Base-by-base conservation (phyloP, 2,329 filamentous ascomycete genomes). In the Xylaria sp. region DNA sequence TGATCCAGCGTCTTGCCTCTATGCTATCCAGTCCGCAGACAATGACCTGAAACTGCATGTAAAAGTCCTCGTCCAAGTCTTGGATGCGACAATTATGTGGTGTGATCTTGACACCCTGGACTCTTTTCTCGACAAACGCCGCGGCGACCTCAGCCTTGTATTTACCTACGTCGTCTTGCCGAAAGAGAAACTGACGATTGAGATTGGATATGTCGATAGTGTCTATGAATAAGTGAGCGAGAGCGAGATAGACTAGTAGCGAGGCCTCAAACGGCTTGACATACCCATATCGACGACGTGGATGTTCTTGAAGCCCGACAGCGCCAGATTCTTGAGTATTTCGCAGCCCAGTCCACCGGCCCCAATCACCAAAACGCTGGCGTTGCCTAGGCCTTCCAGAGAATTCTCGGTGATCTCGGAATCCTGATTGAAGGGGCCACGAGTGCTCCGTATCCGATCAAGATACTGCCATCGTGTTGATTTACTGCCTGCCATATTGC, bases 121-220 rank as follows among this genome's bases (percentile, higher is more conserved):
- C 92, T 59, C 95, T 84, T 69, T 84, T 87, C 80, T 96, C 89
- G 48, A 99, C 93, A 69, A 97, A 97, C 9, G 83, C 83, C 7
- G 94, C 94, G 2, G 94, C 94, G 49, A 96, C 90, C 71, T 94
- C 91, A 54, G 95, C 94, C 76, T 99, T 99, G 67, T 83, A 90
- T 70, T 91, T 93, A 44, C 95, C 94, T 34, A 99, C 93, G 73
- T 99, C 94, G 61, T 86, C 80, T 68, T 92, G 84, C 19, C 94
- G 90, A 76, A 99, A 99, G 60, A 99, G 85, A 71, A 99, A 99
- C 70, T 99, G 94, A 48, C 94, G 89, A 76, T 99, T 99, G 19
- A 99, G 83, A 73, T 99, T 99, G 54, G 92, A 97, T 62, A 99
- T 93, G 72, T 99, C 94, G 74, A 99, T 99, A 1, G 93, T 99